phyloP scores from a whole-genome alignment of 208 protist genomes.

The Blechomonas ayalai region DNA sequence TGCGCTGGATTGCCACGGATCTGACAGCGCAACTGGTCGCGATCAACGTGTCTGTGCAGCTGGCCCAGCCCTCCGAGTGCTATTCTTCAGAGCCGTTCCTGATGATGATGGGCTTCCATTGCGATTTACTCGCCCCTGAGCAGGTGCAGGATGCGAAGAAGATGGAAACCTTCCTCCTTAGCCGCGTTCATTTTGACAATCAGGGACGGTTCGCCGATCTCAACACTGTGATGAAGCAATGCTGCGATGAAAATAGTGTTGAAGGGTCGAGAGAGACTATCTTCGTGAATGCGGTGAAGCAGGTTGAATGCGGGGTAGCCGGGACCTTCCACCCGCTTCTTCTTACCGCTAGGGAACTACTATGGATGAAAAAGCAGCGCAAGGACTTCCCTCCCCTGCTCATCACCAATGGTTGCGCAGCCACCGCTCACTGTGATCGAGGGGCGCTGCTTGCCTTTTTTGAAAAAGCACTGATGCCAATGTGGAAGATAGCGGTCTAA shows the following conservation, averaged over 20 bases:
- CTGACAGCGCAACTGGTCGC: slow-evolving; percentile 31
- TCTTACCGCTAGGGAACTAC: slow-evolving; percentile 34
- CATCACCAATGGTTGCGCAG: slow-evolving; percentile 30
- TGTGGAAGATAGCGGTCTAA: too few species aligned
- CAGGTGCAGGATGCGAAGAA: slow-evolving; percentile 26
- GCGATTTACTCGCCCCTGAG: slow-evolving; percentile 34
- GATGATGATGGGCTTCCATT: slow-evolving; percentile 21
- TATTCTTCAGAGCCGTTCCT: slow-evolving; percentile 50
- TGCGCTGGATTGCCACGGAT: slow-evolving; percentile 40
- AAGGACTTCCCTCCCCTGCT: slow-evolving; percentile 30
- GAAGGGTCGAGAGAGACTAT: too few species aligned
- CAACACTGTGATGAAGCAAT: too few species aligned
- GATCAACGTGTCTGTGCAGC: slow-evolving; percentile 17
- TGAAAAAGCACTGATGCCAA: too few species aligned
- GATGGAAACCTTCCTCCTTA: slow-evolving; percentile 64
- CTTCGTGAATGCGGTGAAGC: too few species aligned
- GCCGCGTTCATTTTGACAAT: slow-evolving; percentile 33
- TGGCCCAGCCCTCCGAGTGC: slow-evolving; percentile 61
- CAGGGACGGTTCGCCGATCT: slow-evolving; percentile 2
- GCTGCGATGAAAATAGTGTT: too few species aligned
- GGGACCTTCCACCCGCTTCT: slow-evolving; percentile 22
- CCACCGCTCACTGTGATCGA: slow-evolving; percentile 17
- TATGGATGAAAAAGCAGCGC: slow-evolving; percentile 59
- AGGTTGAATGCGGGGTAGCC: slow-evolving; percentile 24
- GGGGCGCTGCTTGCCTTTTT: slow-evolving; percentile 20